Evolutionary conservation across 2,329 filamentous ascomycete genomes (phyloP), one percentile per base, ranked within the genome.

Genomic region (Sphaerulina populicola): DNA sequence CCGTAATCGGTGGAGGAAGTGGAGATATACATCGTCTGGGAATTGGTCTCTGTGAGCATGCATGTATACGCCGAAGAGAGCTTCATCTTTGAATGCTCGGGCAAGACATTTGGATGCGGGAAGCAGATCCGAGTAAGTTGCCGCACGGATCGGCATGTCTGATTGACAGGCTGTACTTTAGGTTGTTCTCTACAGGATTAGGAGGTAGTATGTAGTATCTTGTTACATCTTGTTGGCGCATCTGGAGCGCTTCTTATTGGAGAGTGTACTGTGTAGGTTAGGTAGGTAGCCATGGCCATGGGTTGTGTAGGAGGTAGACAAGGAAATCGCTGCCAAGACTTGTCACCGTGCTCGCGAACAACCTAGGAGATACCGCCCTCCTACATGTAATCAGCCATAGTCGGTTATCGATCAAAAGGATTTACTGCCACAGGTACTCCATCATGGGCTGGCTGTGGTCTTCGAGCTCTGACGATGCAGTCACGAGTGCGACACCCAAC

Each of bases 371-470:
- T n/a, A n/a, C n/a, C n/a, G n/a, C n/a, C n/a, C n/a, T n/a, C n/a
- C n/a, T 18, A 18, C 18, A 18, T 18, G 18, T 18, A 18, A 18
- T 18, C 18, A 18, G 18, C 18, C 18, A 18, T 18, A 2, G 18
- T 18, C 18, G 18, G 18, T 18, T 18, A 18, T 18, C 18, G 18
- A 18, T 18, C 3, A 18, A 18, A 18, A 2, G 18, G 18, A 18
- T 18, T 18, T 18, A 18, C 3, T 18, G 15, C 7, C 15, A 33
- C 9, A 12, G 18, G 14, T 11, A 37, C 11, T 23, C 35, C 37
- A 57, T 21, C n/a, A 64, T 64, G 62, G 60, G 60, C 18, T 64
- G 62, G 62, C 52, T 59, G 39, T 63, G 62, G 58, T 54, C 58
- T 11, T 63, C 58, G 7, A 54, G 53, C 12, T 39, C 53, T 18